A percentile compares a stretch with the other conserved stretches of the same genome.
Evolutionary conservation across 345 rosid genomes (phyloP).

Genomic region (Sisymbrium altissimum): DNA sequence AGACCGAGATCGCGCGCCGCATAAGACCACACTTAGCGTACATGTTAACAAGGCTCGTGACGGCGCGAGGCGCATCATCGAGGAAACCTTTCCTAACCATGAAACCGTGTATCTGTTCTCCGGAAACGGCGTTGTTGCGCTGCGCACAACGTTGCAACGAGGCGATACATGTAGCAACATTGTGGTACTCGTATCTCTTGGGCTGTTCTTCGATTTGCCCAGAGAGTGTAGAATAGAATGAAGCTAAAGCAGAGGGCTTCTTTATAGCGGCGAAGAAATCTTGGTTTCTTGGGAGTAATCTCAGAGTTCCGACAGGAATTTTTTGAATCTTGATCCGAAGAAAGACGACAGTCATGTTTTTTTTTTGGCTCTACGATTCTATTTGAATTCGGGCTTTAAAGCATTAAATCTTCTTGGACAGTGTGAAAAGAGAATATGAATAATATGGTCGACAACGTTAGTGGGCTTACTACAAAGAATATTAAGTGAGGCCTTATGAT

Average conservation of each 20-base stretch:
- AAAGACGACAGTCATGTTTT: background rate
- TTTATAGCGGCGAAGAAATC: background rate
- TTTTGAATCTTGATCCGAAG: slow-evolving; percentile 1
- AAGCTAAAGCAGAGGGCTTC: background rate
- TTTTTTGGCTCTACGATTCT: background rate
- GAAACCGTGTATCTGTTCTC: slow-evolving; percentile 43
- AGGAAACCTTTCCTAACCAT: slow-evolving; percentile 47
- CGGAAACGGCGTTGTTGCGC: slow-evolving; percentile 30
- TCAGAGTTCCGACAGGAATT: background rate
- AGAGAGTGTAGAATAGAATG: slow-evolving; percentile 15
- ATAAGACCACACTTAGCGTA: slow-evolving; percentile 50
- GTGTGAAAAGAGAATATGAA: background rate
- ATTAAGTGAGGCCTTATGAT: background rate
- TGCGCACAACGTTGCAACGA: slow-evolving; percentile 53
- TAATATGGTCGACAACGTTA: background rate
- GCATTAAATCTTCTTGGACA: background rate
- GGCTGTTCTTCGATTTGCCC: background rate
- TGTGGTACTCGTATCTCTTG: slow-evolving; percentile 20
- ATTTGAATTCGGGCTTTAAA: background rate
- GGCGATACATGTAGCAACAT: slow-evolving; percentile 46
- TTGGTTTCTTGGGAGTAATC: slow-evolving; percentile 16
- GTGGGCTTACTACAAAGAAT: background rate
- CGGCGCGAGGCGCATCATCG: slow-evolving; percentile 37
- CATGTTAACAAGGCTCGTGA: slow-evolving; percentile 68
- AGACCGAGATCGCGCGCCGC: slow-evolving; percentile 34